These are phyloP conservation scores for Ceratocystis ficicola DNA, from an alignment of 2,329 filamentous ascomycete genomes.

Conservation along the genomic window DNA sequence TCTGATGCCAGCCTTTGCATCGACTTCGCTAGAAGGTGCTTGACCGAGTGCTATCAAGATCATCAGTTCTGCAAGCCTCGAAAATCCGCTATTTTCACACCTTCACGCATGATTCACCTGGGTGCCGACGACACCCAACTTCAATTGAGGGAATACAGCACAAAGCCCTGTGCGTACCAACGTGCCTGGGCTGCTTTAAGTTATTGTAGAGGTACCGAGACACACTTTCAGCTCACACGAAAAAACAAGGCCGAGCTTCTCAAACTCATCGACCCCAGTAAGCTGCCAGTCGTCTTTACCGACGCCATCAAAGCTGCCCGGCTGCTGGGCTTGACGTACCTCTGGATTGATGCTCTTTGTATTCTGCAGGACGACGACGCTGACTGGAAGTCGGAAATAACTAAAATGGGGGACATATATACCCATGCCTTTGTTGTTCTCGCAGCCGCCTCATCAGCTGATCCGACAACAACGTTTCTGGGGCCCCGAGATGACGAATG, in stretches of 20 bases:
- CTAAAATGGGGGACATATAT: conserved; percentile 23
- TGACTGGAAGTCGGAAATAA: conserved; percentile 23
- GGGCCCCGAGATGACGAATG: conserved; percentile 14
- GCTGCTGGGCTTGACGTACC: conserved; percentile 24
- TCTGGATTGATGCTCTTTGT: conserved; percentile 30
- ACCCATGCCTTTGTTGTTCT: conserved; percentile 23
- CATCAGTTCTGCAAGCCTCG: conserved; percentile 19
- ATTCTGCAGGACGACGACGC: conserved; percentile 26
- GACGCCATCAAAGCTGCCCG: conserved; percentile 27
- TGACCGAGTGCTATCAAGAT: conserved; percentile 19
- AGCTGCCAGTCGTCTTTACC: conserved; percentile 25
- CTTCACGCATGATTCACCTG: conserved; percentile 19
- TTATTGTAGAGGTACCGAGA: conserved; percentile 21
- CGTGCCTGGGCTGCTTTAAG: conserved; percentile 22
- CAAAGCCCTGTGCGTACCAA: conserved; percentile 14
- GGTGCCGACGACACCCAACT: conserved; percentile 14
- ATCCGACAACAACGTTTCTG: conserved; percentile 15
- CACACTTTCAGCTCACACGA: conserved; percentile 16
- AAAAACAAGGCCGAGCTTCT: conserved; percentile 16
- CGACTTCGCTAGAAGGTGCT: conserved; percentile 13
- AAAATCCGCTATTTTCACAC: conserved; percentile 14
- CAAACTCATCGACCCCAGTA: conserved; percentile 12
- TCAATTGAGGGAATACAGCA: conserved; percentile 18
- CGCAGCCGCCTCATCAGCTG: conserved; percentile 21
- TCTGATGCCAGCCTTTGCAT: conserved; percentile 16